A percentile compares a stretch with the other conserved stretches of the same genome.
Conservation (phyloP, 148 eudicot genomes). For the Vaccinium myrtillus region DNA sequence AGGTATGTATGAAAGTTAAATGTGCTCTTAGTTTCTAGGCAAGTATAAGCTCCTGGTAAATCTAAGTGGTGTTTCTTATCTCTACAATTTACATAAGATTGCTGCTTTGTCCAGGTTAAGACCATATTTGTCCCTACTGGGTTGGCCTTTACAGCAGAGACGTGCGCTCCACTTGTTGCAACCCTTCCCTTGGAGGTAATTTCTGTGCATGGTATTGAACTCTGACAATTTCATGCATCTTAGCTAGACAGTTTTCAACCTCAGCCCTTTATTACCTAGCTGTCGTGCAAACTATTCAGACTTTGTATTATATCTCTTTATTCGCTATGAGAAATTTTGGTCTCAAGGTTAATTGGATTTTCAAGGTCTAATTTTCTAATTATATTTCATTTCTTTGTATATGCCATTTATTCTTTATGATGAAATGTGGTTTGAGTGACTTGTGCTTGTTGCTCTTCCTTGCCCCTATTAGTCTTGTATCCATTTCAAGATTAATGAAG, state of each 20-base stretch:
- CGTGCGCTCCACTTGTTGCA: slow-evolving; percentile 92
- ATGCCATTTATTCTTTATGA: background rate
- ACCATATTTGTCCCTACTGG: slow-evolving; percentile 87
- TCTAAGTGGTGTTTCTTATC: background rate
- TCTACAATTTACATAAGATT: slow-evolving; percentile 1
- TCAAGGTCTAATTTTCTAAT: background rate
- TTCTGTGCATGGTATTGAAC: slow-evolving; percentile 1
- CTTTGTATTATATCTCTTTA: background rate
- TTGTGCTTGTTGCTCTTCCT: too few relatives aligned
- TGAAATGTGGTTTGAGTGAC: background rate
- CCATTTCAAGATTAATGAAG: too few relatives aligned
- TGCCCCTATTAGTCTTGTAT: too few relatives aligned
- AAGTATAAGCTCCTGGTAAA: background rate
- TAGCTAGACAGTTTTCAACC: background rate
- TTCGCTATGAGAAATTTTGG: background rate
- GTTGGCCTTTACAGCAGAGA: slow-evolving; percentile 64
- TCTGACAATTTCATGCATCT: background rate
- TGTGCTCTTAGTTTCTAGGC: background rate
- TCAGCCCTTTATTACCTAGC: background rate
- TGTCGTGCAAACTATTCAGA: background rate
- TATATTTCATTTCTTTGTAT: background rate
- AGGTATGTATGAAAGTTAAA: slow-evolving; percentile 41
- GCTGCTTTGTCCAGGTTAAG: slow-evolving; percentile 69
- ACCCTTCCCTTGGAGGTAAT: slow-evolving; percentile 96
- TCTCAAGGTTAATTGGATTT: background rate